phyloP scores from a whole-genome alignment of 805 yeast species.

The Metschnikowia cerradonensis region DNA sequence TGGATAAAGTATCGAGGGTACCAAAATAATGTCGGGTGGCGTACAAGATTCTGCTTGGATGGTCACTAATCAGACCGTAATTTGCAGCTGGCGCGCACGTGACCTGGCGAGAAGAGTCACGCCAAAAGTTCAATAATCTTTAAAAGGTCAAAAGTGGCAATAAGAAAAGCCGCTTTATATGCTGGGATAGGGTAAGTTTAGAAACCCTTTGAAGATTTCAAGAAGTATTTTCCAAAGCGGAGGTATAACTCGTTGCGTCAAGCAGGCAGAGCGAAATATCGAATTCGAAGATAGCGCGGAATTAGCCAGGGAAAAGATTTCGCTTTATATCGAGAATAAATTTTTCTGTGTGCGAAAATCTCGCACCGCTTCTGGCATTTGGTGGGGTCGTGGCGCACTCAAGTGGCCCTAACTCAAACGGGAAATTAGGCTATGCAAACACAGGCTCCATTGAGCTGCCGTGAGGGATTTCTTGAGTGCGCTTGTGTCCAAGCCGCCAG shows the following conservation, averaged over 20 bases:
- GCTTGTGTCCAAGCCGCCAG: not conserved
- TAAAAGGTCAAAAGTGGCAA: not conserved
- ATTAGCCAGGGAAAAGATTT: not conserved
- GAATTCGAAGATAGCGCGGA: not conserved
- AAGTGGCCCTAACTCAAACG: not conserved
- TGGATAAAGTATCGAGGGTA: not conserved
- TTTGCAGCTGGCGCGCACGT: slow-evolving; percentile 3
- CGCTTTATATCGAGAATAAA: slow-evolving; percentile 5
- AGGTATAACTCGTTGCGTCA: not conserved
- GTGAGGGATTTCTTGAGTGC: slow-evolving; percentile 1
- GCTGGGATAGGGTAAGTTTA: not conserved
- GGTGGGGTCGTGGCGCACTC: slow-evolving; percentile 2
- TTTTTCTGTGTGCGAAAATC: slow-evolving; percentile 1
- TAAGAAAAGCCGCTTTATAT: not conserved
- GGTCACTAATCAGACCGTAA: slow-evolving; percentile 1
- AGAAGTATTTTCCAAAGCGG: not conserved
- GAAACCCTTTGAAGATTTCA: not conserved
- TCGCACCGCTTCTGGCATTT: not conserved
- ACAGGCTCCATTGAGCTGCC: not conserved
- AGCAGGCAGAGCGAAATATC: not conserved
- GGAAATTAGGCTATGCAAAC: not conserved
- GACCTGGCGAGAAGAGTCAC: not conserved
- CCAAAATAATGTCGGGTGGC: not conserved
- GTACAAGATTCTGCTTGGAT: not conserved
- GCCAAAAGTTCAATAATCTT: not conserved